phyloP scores from a whole-genome alignment of 805 yeast genomes.

The Metschnikowia kunwiensis region DNA sequence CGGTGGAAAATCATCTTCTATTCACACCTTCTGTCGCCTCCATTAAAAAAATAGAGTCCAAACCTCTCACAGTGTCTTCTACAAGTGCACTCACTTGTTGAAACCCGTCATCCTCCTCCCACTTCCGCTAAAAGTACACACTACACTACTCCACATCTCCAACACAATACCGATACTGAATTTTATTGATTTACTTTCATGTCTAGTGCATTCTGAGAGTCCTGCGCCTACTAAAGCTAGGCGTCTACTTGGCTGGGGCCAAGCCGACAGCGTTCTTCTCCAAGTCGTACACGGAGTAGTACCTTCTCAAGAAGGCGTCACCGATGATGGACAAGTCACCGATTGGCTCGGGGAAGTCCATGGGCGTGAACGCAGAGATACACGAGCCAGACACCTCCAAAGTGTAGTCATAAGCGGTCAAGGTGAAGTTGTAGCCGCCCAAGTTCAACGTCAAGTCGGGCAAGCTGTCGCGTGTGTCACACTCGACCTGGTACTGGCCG shows the following conservation, averaged over 20 bases:
- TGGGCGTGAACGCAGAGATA: constrained; percentile 92
- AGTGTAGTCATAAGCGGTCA: constrained; percentile 86
- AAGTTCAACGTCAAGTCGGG: constrained; percentile 92
- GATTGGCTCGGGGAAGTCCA: constrained; percentile 96
- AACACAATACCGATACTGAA: no score
- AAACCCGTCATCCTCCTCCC: no score
- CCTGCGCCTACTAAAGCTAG: background rate
- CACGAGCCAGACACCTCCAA: constrained; percentile 94
- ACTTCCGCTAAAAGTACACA: no score
- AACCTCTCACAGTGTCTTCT: no score
- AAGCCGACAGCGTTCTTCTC: constrained; percentile 92
- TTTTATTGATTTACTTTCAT: background rate
- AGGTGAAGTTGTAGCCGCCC: constrained; percentile 87
- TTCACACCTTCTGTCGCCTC: no score
- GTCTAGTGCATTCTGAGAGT: background rate
- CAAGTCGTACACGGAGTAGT: constrained; percentile 90
- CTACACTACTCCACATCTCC: no score
- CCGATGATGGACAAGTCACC: constrained; percentile 97
- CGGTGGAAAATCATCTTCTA: no score
- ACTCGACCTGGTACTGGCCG: constrained; percentile 93
- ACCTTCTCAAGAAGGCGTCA: constrained; percentile 94
- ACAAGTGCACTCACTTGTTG: no score
- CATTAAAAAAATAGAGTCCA: no score
- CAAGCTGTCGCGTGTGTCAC: constrained; percentile 75
- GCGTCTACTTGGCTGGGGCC: constrained; percentile 60